Evolutionary conservation across 768 basidiomycete genomes (phyloP).

Genomic region (Russula ochroleuca): DNA sequence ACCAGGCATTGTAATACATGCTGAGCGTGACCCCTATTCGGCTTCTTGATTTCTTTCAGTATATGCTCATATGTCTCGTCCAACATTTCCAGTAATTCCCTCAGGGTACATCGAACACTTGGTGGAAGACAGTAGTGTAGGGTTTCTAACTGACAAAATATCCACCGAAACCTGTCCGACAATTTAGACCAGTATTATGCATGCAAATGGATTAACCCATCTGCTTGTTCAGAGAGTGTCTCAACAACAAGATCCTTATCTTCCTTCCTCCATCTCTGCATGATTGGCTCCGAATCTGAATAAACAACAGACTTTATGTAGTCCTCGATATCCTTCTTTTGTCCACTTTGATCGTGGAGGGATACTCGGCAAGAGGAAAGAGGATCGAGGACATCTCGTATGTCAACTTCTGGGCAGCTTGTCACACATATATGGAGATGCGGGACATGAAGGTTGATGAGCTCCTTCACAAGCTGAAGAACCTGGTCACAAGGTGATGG

Average conservation of each 20-base stretch:
- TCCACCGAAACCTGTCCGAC: neutral
- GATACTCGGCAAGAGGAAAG: neutral
- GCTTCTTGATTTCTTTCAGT: neutral
- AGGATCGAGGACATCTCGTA: neutral
- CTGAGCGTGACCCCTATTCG: neutral
- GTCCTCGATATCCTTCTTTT: neutral
- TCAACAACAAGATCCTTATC: neutral
- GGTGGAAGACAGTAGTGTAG: neutral
- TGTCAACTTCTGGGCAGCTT: conserved; percentile 3
- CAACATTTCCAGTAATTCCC: neutral
- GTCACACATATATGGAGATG: neutral
- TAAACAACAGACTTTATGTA: neutral
- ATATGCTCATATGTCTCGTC: neutral
- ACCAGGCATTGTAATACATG: conserved; percentile 1
- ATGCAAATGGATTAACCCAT: neutral
- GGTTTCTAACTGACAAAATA: neutral
- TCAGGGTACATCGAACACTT: neutral
- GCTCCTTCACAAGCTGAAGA: neutral
- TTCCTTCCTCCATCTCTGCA: neutral
- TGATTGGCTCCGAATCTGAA: neutral
- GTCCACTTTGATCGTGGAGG: neutral
- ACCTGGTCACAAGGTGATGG: neutral
- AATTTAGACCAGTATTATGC: neutral
- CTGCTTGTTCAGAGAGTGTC: neutral
- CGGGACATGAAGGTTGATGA: neutral